A percentile compares a stretch with the other conserved stretches of the same genome.
These are phyloP conservation scores for Sphaerulina vaccinii DNA, from an alignment of 2,329 filamentous ascomycete species.

Conservation along the genomic window DNA sequence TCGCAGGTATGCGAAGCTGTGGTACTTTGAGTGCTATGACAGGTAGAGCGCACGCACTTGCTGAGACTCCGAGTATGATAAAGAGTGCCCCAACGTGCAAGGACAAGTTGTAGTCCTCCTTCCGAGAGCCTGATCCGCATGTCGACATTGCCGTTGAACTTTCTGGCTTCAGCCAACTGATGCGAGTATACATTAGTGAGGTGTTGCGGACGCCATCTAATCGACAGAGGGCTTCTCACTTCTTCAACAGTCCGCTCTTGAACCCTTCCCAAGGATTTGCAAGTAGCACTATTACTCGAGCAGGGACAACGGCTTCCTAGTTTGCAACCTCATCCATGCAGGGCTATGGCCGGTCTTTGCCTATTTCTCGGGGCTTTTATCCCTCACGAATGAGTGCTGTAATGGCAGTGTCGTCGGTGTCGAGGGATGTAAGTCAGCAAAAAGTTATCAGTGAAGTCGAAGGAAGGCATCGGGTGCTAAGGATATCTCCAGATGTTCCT, in stretches of 20 bases:
- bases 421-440: too few species aligned
- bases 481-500: too few species aligned
- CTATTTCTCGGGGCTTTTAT: neutral
- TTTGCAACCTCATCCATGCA: neutral
- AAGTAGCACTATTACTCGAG: too few species aligned
- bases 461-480: too few species aligned
- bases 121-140: conserved; percentile 51
- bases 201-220: too few species aligned
- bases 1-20: conserved; percentile 55
- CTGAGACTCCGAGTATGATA: conserved; percentile 55
- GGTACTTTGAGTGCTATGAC: conserved; percentile 60
- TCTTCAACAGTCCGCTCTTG: too few species aligned
- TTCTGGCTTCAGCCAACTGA: too few species aligned
- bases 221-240: too few species aligned
- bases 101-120: conserved; percentile 50
- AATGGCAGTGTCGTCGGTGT: too few species aligned
- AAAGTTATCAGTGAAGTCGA: too few species aligned
- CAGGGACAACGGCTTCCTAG: neutral
- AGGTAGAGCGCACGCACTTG: conserved; percentile 58
- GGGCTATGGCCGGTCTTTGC: neutral
- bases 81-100: conserved; percentile 56
- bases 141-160: conserved; percentile 28
- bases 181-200: neutral
- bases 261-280: too few species aligned
- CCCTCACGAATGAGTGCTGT: neutral